Evolutionary conservation across 768 basidiomycete genomes (phyloP), one percentile per base, ranked within the genome.

Genomic region (Tulasnella sp.): DNA sequence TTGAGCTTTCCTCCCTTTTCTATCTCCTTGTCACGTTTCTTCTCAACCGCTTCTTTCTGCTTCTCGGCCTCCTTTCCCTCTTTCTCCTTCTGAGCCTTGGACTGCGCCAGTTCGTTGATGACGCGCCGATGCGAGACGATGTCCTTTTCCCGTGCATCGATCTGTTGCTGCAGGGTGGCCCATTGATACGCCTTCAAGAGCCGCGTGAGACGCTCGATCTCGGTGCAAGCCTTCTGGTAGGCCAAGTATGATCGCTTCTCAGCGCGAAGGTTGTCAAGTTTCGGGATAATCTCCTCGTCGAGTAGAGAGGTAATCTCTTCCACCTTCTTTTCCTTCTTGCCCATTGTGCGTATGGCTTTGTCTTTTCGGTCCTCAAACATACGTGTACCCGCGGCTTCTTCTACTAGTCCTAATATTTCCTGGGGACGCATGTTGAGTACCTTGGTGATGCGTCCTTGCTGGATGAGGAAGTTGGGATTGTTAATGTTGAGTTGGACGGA

Each of bases 331-430:
- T 98, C 90, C 72, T 98, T 98, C 77, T 94, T 97, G 23, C 77
- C 77, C 85, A 99, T 99, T 0, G 89, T 96, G 70, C 86, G 90
- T 66, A 84, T 79, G 6, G 94, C 93, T 68, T 96, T 96, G 67
- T 96, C 92, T 67, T 98, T 99, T 15, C 88, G 81, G 53, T 98
- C 94, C 68, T 99, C 96, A 65, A 97, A 99, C 96, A 98, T 98
- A 25, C 91, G 83, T 27, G 96, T 99, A 5, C 96, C 96, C 0
- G 93, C 90, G 0, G 96, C 96, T 68, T 99, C 96, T 69, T 98
- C 96, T 2, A 98, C 88, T 87, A 99, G 94, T 1, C 92, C 90
- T 11, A 99, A 77, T 59, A 98, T 94, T 68, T 99, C 96, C 73
- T 86, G 85, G 0, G 96, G 93, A 23, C 89, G 84, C 96, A 99